Evolutionary conservation across 2,329 filamentous ascomycete species (phyloP).

Genomic region (Ustulina deusta): DNA sequence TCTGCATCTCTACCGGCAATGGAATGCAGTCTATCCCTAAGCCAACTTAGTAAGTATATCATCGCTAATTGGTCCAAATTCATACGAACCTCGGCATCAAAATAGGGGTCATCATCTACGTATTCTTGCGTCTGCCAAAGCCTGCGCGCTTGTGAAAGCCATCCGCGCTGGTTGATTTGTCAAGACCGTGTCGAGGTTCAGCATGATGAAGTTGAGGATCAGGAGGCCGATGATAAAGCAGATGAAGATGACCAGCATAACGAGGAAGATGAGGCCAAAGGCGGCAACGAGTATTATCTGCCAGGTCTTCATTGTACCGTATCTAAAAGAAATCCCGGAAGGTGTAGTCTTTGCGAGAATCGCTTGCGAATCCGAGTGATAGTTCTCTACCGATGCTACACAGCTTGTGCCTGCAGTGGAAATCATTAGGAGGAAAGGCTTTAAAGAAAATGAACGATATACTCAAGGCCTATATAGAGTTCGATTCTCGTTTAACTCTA

Average conservation of each 20-base stretch:
- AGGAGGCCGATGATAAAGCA: conserved; percentile 2
- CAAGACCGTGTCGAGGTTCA: conserved; percentile 27
- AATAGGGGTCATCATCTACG: not conserved
- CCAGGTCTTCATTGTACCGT: not conserved
- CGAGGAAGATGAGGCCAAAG: not conserved
- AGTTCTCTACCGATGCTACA: not conserved
- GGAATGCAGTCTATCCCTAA: not conserved
- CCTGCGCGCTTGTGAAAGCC: conserved; percentile 11
- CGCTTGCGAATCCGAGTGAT: not conserved
- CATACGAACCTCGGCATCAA: not conserved
- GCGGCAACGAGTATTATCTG: not conserved
- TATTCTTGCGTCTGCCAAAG: not conserved
- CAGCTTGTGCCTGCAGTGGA: not conserved
- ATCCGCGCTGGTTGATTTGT: conserved; percentile 8
- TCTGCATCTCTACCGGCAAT: not conserved
- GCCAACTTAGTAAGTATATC: not conserved
- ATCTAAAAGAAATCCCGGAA: not conserved
- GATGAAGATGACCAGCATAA: not conserved
- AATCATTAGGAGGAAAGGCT: not conserved
- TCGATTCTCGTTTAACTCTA: not conserved
- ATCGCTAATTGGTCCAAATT: too few relatives aligned
- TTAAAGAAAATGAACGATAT: not conserved
- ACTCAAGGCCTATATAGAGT: not conserved
- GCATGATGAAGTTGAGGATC: conserved; percentile 14
- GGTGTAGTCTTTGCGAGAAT: not conserved